Evolutionary conservation across 768 basidiomycete genomes (phyloP).

Genomic region (Podaxis sp.): DNA sequence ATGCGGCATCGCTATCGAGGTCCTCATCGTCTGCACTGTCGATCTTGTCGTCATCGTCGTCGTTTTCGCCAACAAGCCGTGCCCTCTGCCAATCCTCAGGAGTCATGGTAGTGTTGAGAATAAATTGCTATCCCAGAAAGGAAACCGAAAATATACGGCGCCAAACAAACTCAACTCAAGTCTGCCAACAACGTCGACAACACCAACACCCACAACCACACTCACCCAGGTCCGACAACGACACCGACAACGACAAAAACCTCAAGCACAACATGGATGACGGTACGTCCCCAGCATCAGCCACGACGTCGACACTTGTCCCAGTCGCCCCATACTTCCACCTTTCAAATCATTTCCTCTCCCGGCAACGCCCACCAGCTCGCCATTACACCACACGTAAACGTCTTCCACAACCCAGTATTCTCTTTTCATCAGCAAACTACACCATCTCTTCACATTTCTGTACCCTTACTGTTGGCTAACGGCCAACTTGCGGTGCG

Average conservation of each 20-base stretch:
- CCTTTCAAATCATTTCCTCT: conserved; percentile 14
- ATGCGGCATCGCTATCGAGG: conserved; percentile 81
- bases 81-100: conserved; percentile 34
- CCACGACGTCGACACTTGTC: conserved; percentile 62
- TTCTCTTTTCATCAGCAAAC: conserved; percentile 30
- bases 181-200: conserved; percentile 5
- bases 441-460: conserved; percentile 21
- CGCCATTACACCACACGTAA: neutral
- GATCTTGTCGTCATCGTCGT: conserved; percentile 53
- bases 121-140: conserved; percentile 8
- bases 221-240: conserved; percentile 3
- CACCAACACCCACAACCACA: conserved; percentile 6
- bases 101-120: neutral
- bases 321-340: conserved; percentile 35
- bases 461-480: conserved; percentile 37
- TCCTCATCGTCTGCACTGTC: conserved; percentile 81
- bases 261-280: conserved; percentile 42
- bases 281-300: conserved; percentile 84
- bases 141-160: conserved; percentile 6
- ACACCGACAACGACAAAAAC: conserved; percentile 24
- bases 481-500: conserved; percentile 37
- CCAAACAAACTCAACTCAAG: conserved; percentile 14
- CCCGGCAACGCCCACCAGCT: conserved; percentile 10
- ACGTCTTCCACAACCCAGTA: conserved; percentile 8
- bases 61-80: conserved; percentile 52